Base-by-base conservation (phyloP, 2,329 filamentous ascomycete species). In the Aspergillaceae sp. region DNA sequence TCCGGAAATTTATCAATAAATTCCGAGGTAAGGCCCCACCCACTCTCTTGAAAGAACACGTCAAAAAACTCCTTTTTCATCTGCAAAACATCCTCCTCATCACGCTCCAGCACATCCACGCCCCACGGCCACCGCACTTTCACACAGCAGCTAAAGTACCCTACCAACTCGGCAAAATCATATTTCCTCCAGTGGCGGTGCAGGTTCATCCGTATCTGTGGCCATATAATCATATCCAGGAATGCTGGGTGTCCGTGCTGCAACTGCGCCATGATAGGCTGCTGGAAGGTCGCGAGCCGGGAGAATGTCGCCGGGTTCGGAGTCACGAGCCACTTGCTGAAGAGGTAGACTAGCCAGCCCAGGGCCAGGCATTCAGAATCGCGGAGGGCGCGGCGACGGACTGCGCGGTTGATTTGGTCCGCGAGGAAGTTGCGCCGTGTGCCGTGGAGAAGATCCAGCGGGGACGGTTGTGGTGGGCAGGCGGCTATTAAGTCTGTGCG, bases 81-180 rank as follows among this genome's bases (percentile, higher is more conserved):
- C 5, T 37, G 41, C 19, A 54, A 33, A 5, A 46, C 38, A 33
- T 54, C 44, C 5, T 45, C 8, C 9, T 42, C 35, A 28, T 54
- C 48, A 6, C 51, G 40, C 11, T 52, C 51, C 19, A 52, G 36
- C 1, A 52, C 35, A 9, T 43, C 32, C 43, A 49, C 26, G 3
- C 41, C 45, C 40, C 46, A 52, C 6, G 51, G 48, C 50, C 51
- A 54, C 5, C 51, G 37, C 7, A 54, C 48, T 37, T 48, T 51
- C 26, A 46, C 30, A 43, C 48, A 46, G n/a, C 48, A 46, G 6
- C 35, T 9, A 11, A 45, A 9, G n/a, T 51, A 46, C 4, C 45
- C 46, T 9, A 42, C 40, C 1, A 54, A 26, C 7, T 54, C 48
- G 7, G 29, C 10, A n/a, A 44, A 36, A 9, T 45, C 42, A 34